Base-by-base conservation (phyloP, 2,329 filamentous ascomycete genomes). In the Lachnellula willkommii region DNA sequence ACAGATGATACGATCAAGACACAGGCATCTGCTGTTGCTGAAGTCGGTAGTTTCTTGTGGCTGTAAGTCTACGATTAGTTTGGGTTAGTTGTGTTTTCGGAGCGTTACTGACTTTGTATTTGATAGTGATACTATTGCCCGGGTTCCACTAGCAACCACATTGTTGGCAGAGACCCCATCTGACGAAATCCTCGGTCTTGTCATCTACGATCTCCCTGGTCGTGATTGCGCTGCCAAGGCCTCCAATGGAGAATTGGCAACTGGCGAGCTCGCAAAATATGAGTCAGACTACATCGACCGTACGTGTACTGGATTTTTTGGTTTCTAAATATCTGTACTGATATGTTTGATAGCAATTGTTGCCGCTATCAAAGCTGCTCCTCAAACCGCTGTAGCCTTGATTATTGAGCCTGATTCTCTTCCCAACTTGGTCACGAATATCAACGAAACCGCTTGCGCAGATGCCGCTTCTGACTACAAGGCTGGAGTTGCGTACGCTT, bases 361-460 rank as follows among this genome's bases (percentile, higher is more conserved):
- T 53, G 60, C 52, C 46, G 59, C 60, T 20, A 62, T 70, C 52
- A 62, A 61, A 32, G 59, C 47, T 17, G 43, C 47, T 26, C 51
- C 51, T 22, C 47, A 57, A 35, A 48, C 51, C 47, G 52, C 55
- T 7, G 43, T 57, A 22, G 46, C 55, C 1, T 39, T 57, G 26
- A 26, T 63, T 48, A 77, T 70, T 52, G 77, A 83, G 68, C 80
- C 80, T 28, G 80, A 83, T 66, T 80, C 78, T 26, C 72, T 83
- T n/a, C 78, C 79, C 57, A 83, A 83, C 72, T 69, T 83, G 66
- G 74, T 83, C 46, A 83, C 80, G 62, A 83, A 83, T 72, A 53
- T 76, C 62, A 73, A 72, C 60, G 73, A 79, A 5, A 60, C 73
- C 55, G 80, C 80, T 68, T 83, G 80, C 65, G 48, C 73, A 50